Evolutionary conservation across 106 monocot genomes (phyloP).

Genomic region (Amphibolis antarctica): DNA sequence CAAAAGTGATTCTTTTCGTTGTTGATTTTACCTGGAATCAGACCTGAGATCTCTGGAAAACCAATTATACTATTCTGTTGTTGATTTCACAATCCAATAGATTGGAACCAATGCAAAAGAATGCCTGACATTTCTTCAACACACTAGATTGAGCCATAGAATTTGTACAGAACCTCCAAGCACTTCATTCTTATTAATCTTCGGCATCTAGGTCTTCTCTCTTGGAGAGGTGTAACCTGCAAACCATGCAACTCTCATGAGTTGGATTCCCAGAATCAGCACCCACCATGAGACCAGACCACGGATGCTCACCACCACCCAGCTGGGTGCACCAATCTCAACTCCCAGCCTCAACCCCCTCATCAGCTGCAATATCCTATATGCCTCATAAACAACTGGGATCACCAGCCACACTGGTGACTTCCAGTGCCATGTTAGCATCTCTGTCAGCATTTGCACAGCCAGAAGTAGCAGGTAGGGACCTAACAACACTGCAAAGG

Average conservation of each 20-base stretch:
- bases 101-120: too few species aligned
- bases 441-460: slow-evolving; percentile 68
- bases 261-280: slow-evolving; percentile 65
- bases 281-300: slow-evolving; percentile 90
- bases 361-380: slow-evolving; percentile 87
- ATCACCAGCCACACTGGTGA: slow-evolving; percentile 90
- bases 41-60: too few species aligned
- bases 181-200: too few species aligned
- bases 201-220: too few species aligned
- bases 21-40: too few species aligned
- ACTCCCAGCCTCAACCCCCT: slow-evolving; percentile 52
- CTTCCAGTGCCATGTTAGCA: slow-evolving; percentile 86
- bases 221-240: slow-evolving; percentile 27
- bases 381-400: slow-evolving; percentile 77
- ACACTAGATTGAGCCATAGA: too few species aligned
- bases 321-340: slow-evolving; percentile 60
- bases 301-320: slow-evolving; percentile 50
- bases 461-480: slow-evolving; percentile 75
- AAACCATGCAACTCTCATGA: slow-evolving; percentile 85
- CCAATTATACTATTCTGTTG: too few species aligned
- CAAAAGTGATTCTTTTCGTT: too few species aligned
- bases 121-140: too few species aligned
- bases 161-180: too few species aligned
- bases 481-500: slow-evolving; percentile 56
- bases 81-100: too few species aligned